Percentiles rank a stretch among this genome's conserved stretches.
Evolutionary conservation across 495 filamentous ascomycete species (phyloP).

Genomic region (Podospora didyma): DNA sequence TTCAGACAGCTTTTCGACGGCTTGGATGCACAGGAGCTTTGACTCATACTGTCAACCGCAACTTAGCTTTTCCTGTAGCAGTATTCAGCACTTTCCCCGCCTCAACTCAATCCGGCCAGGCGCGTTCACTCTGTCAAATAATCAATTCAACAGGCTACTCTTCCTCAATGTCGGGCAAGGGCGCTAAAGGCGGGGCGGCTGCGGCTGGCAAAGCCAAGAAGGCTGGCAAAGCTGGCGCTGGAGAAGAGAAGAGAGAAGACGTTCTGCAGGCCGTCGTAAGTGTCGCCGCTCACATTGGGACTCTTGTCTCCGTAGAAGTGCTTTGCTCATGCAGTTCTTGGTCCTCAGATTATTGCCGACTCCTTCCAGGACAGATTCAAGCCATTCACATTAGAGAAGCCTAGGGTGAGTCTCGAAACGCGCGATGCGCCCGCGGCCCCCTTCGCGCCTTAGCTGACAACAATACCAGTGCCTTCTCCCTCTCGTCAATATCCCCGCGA

Average conservation of each 20-base stretch:
- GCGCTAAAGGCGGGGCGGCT: slow-evolving; percentile 35
- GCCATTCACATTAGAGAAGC: slow-evolving; percentile 84
- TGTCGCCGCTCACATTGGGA: slow-evolving; percentile 10
- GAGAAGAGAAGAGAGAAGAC: slow-evolving; percentile 69
- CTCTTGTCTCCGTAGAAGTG: not conserved
- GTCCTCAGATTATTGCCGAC: slow-evolving; percentile 72
- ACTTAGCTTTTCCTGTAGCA: too few relatives aligned
- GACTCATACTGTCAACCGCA: too few relatives aligned
- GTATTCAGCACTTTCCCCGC: too few relatives aligned
- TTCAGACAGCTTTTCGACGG: too few relatives aligned
- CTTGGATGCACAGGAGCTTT: too few relatives aligned
- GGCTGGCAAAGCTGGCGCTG: slow-evolving; percentile 41
- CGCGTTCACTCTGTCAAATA: not conserved
- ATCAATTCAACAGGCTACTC: too few relatives aligned
- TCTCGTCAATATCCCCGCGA: slow-evolving; percentile 86
- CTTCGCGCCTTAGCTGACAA: slow-evolving; percentile 1
- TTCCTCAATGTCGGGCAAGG: slow-evolving; percentile 40
- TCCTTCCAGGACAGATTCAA: slow-evolving; percentile 87
- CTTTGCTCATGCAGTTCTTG: not conserved
- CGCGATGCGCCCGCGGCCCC: not conserved
- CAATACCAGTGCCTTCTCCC: slow-evolving; percentile 78
- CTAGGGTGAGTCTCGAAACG: slow-evolving; percentile 60
- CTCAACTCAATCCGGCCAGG: too few relatives aligned
- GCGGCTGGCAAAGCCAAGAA: slow-evolving; percentile 54
- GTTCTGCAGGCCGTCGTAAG: slow-evolving; percentile 83